phyloP scores from a whole-genome alignment of 306 rosid species.

The Lathyrus sativus region DNA sequence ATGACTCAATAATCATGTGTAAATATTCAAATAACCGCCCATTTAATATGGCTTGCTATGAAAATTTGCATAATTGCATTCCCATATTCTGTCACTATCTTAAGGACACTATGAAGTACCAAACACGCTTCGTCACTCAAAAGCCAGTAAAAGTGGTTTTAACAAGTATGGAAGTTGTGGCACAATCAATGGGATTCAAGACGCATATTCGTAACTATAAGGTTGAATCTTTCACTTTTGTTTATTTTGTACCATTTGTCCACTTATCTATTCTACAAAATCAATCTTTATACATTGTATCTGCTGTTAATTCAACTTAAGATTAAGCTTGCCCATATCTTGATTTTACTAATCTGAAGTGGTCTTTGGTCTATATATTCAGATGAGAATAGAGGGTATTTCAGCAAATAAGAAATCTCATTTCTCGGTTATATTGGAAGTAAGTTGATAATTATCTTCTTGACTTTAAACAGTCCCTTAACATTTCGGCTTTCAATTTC shows the following conservation, averaged over 20 bases:
- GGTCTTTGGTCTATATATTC: slow-evolving; percentile 42
- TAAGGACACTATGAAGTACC: slow-evolving; percentile 57
- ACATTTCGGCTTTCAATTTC: slow-evolving; percentile 2
- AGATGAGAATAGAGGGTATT: slow-evolving; percentile 95
- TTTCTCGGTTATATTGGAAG: slow-evolving; percentile 86
- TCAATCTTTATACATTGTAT: slow-evolving; percentile 5
- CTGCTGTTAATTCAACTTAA: slow-evolving; percentile 15
- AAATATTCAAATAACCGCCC: slow-evolving; percentile 3
- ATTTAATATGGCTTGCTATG: slow-evolving; percentile 25
- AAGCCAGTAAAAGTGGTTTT: slow-evolving; percentile 83
- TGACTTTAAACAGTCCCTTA: slow-evolving; percentile 5
- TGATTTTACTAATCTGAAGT: slow-evolving; percentile 22
- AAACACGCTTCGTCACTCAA: slow-evolving; percentile 80
- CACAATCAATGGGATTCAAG: slow-evolving; percentile 92
- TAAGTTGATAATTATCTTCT: slow-evolving; percentile 44
- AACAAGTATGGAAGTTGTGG: slow-evolving; percentile 91
- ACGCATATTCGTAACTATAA: slow-evolving; percentile 88
- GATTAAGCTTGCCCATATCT: slow-evolving; percentile 11
- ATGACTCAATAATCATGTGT: slow-evolving; percentile 13
- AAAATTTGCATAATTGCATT: slow-evolving; percentile 8
- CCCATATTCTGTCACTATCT: slow-evolving; percentile 32
- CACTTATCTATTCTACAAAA: slow-evolving; percentile 9
- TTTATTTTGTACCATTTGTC: slow-evolving; percentile 14
- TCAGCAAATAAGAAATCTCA: slow-evolving; percentile 59
- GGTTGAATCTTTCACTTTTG: slow-evolving; percentile 38